Conservation (phyloP, 306 rosid species). For the Carpinus fangiana region DNA sequence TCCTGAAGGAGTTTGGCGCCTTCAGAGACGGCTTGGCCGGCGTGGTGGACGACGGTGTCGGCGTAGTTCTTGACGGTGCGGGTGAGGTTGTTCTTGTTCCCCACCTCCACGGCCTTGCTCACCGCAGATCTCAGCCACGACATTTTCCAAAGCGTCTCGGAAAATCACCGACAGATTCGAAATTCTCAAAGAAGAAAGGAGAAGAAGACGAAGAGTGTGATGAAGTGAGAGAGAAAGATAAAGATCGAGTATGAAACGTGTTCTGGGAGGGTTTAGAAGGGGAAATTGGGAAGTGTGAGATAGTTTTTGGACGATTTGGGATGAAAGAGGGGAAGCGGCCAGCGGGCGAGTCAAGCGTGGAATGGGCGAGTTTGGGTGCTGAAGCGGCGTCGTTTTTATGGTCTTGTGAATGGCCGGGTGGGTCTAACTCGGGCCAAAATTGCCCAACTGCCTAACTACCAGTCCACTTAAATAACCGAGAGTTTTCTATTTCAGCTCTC, state of each 20-base stretch:
- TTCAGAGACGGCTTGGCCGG: slow-evolving; percentile 95
- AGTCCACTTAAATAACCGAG: neutral
- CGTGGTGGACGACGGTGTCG: slow-evolving; percentile 94
- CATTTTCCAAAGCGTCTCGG: slow-evolving; percentile 33
- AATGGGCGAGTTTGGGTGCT: neutral
- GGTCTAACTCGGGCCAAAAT: too few species aligned
- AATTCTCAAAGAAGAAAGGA: neutral
- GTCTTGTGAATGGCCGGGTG: too few species aligned
- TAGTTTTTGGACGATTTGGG: slow-evolving; percentile 10
- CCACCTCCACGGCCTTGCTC: slow-evolving; percentile 91
- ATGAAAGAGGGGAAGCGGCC: neutral
- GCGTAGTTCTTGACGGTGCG: slow-evolving; percentile 95
- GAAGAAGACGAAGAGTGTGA: neutral
- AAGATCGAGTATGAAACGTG: neutral
- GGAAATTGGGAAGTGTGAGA: slow-evolving; percentile 10
- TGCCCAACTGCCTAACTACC: neutral
- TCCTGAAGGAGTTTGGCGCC: slow-evolving; percentile 94
- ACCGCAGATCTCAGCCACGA: slow-evolving; percentile 96
- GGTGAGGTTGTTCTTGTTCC: slow-evolving; percentile 90
- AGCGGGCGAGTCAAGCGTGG: slow-evolving; percentile 13
- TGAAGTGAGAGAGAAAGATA: neutral
- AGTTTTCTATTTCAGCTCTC: too few species aligned
- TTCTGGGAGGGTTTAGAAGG: slow-evolving; percentile 10
- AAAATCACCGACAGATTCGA: neutral
- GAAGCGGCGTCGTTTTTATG: slow-evolving; percentile 3